phyloP scores from a whole-genome alignment of 306 rosid genomes.

The Inga oerstediana region DNA sequence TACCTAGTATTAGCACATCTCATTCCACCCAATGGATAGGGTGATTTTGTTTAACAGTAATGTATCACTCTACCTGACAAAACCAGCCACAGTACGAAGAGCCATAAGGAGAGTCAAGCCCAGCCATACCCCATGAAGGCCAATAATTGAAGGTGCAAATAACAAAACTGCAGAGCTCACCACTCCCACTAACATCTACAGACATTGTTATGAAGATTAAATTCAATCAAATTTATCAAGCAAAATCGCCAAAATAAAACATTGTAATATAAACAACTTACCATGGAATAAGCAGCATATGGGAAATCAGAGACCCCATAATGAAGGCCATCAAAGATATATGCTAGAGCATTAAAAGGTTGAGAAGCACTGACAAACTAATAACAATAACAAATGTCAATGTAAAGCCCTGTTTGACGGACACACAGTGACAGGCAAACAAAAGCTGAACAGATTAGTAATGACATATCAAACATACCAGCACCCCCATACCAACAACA shows the following conservation, averaged over 20 bases:
- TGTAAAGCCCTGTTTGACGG: conserved; percentile 24
- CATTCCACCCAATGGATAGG: not conserved
- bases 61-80: conserved; percentile 55
- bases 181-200: conserved; percentile 74
- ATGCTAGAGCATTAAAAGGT: conserved; percentile 88
- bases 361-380: conserved; percentile 93
- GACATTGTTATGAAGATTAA: conserved; percentile 18
- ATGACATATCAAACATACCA: conserved; percentile 60
- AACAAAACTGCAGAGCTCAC: conserved; percentile 71
- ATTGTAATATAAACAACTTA: conserved; percentile 41
- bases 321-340: conserved; percentile 91
- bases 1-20: not conserved
- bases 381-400: conserved; percentile 33
- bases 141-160: conserved; percentile 57
- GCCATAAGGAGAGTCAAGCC: conserved; percentile 89
- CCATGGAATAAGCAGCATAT: conserved; percentile 94
- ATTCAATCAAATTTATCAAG: conserved; percentile 12
- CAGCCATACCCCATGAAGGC: conserved; percentile 87
- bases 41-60: not conserved
- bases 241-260: conserved; percentile 27
- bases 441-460: conserved; percentile 27
- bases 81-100: conserved; percentile 74
- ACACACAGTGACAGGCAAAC: not conserved
- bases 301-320: conserved; percentile 90
- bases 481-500: conserved; percentile 67